Percentiles rank a stretch among this genome's conserved stretches.
phyloP scores from a whole-genome alignment of 2,329 filamentous ascomycete genomes.

The Aspergillus brasiliensis region DNA sequence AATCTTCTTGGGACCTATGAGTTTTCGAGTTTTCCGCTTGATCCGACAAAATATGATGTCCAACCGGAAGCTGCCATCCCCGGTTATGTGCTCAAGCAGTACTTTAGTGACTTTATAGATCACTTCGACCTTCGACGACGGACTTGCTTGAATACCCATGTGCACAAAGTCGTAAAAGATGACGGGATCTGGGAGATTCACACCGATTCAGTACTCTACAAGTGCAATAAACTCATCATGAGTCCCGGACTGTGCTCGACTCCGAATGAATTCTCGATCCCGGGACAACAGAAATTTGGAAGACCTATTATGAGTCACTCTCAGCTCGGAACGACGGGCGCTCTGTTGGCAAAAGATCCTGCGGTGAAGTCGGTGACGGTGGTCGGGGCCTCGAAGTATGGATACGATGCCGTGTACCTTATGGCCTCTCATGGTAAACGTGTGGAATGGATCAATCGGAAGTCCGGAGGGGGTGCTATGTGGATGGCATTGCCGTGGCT shows the following conservation, averaged over 20 bases:
- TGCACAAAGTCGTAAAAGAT: not conserved
- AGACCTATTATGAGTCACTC: conserved; percentile 2
- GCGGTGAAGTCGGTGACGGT: conserved; percentile 4
- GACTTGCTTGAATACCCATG: not conserved
- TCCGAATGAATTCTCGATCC: not conserved
- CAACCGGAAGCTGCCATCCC: not conserved
- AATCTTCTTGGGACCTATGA: conserved; percentile 8
- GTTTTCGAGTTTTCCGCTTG: conserved; percentile 8
- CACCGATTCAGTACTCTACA: not conserved
- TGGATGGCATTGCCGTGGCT: conserved; percentile 1
- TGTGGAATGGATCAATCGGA: conserved; percentile 9
- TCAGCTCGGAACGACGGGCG: not conserved
- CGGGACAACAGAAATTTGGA: not conserved
- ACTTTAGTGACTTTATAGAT: conserved; percentile 1
- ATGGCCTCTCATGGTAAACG: conserved; percentile 4
- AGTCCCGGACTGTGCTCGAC: conserved; percentile 4
- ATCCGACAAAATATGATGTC: not conserved
- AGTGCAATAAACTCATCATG: conserved; percentile 8
- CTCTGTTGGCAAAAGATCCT: not conserved
- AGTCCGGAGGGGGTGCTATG: conserved; percentile 2
- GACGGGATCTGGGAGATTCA: not conserved
- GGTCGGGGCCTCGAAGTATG: conserved; percentile 5
- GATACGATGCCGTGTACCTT: conserved; percentile 5
- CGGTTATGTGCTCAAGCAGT: not conserved
- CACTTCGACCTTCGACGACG: conserved; percentile 2